These are phyloP conservation scores for Populus euphratica DNA, from an alignment of 345 rosid genomes.

Conservation along the genomic window DNA sequence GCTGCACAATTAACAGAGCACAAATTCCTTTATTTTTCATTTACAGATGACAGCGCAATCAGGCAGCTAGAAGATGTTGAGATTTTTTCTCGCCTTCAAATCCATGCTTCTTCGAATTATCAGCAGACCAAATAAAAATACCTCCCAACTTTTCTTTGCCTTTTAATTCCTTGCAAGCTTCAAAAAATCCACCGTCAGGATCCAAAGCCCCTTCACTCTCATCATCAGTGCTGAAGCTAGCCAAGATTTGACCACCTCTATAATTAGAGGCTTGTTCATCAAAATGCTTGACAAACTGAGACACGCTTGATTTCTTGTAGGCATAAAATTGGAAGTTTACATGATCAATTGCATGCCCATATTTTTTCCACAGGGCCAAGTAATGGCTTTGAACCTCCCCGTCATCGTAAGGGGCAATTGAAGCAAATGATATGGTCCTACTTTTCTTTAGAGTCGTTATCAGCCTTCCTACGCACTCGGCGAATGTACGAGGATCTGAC, in stretches of 20 bases:
- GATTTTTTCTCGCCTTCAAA: not conserved
- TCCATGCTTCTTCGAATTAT: not conserved
- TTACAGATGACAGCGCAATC: not conserved
- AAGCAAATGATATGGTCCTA: conserved; percentile 7
- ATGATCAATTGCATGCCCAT: not conserved
- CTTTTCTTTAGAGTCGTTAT: not conserved
- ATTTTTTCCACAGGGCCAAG: not conserved
- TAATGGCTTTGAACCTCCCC: not conserved
- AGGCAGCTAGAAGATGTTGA: not conserved
- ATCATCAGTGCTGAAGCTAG: conserved; percentile 1
- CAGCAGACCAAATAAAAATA: conserved; percentile 7
- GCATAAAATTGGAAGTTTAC: conserved; percentile 10
- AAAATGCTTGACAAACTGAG: not conserved
- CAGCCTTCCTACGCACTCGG: conserved; percentile 3
- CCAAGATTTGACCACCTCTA: not conserved
- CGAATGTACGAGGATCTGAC: not conserved
- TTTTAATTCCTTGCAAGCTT: not conserved
- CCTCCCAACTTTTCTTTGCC: not conserved
- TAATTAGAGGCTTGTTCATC: not conserved
- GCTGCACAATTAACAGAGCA: too few relatives aligned
- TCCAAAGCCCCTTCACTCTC: not conserved
- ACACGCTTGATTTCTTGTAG: not conserved
- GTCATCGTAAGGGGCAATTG: conserved; percentile 9
- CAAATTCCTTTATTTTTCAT: too few relatives aligned
- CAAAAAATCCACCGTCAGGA: conserved; percentile 5